A percentile compares a stretch with the other conserved stretches of the same genome.
Conservation (phyloP, 202 grass and related monocot species). For the Panicum hallii region DNA sequence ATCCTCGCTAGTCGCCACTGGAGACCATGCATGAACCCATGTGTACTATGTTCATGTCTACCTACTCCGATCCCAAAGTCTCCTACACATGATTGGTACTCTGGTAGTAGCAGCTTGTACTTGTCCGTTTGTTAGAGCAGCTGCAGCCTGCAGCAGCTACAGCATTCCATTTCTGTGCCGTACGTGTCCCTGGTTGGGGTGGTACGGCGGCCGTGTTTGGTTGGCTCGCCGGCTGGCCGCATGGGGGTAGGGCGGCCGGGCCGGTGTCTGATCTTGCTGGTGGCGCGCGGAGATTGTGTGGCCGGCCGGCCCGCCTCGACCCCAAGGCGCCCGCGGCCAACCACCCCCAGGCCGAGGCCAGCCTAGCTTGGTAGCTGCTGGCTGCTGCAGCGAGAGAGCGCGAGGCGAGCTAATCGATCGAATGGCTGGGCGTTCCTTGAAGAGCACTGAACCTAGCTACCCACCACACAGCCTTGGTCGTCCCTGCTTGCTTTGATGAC, state of each 20-base stretch:
- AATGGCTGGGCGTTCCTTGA: slow-evolving; percentile 5
- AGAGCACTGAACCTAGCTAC: slow-evolving; percentile 46
- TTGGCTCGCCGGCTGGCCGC: background rate
- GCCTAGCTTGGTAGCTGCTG: background rate
- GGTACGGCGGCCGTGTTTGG: background rate
- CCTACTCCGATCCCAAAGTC: no score
- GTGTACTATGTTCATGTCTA: background rate
- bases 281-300: slow-evolving; percentile 15
- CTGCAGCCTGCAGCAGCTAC: background rate
- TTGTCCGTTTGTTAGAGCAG: slow-evolving; percentile 1
- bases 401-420: no score
- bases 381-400: background rate
- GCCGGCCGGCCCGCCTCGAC: background rate
- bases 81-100: slow-evolving; percentile 12
- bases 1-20: background rate
- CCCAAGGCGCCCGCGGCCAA: slow-evolving; percentile 5
- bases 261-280: slow-evolving; percentile 41
- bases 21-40: background rate
- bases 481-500: slow-evolving; percentile 14
- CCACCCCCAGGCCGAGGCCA: background rate
- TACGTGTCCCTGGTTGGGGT: background rate
- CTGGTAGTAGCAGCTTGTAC: background rate
- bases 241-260: no score
- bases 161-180: background rate
- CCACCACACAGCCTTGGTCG: slow-evolving; percentile 22